phyloP scores from a whole-genome alignment of 1,284 basidiomycete genomes.

The Rhodotorula glutinis region DNA sequence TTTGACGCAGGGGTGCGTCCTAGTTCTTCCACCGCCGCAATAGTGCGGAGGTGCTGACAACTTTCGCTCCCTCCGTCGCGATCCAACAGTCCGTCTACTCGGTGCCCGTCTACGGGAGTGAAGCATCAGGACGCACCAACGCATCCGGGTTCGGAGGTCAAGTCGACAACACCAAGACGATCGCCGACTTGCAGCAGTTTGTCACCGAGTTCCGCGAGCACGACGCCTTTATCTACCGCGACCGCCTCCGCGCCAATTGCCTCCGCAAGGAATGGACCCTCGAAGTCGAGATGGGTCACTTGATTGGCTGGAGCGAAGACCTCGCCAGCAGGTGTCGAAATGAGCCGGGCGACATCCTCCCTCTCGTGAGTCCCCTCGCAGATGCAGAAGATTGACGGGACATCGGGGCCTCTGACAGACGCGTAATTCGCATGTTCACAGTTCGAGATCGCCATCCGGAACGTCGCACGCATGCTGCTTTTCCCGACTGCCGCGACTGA shows the following conservation, averaged over 20 bases:
- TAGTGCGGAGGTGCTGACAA: neutral
- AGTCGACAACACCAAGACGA: slow-evolving; percentile 56
- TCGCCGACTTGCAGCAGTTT: slow-evolving; percentile 77
- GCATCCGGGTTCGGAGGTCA: slow-evolving; percentile 16
- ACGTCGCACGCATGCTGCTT: slow-evolving; percentile 73
- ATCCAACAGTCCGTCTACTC: slow-evolving; percentile 32
- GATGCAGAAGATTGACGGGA: too few relatives aligned
- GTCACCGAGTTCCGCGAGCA: slow-evolving; percentile 63
- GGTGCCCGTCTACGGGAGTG: slow-evolving; percentile 41
- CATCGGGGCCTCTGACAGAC: too few relatives aligned
- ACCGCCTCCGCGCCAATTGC: slow-evolving; percentile 83
- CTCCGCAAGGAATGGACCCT: slow-evolving; percentile 86
- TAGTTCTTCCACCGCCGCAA: too few relatives aligned
- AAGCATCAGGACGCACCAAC: slow-evolving; percentile 17
- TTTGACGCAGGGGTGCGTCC: too few relatives aligned
- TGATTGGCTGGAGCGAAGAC: slow-evolving; percentile 88
- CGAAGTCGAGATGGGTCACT: slow-evolving; percentile 86
- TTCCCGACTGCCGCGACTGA: slow-evolving; percentile 47
- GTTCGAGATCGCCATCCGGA: slow-evolving; percentile 85
- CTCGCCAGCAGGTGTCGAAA: slow-evolving; percentile 88
- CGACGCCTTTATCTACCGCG: slow-evolving; percentile 55
- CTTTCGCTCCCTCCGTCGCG: neutral
- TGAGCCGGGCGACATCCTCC: slow-evolving; percentile 81
- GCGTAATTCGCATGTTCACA: slow-evolving; percentile 49
- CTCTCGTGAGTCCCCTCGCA: slow-evolving; percentile 71